Conservation (phyloP, 2,329 filamentous ascomycete genomes). For the Penicillium hesseltinei region DNA sequence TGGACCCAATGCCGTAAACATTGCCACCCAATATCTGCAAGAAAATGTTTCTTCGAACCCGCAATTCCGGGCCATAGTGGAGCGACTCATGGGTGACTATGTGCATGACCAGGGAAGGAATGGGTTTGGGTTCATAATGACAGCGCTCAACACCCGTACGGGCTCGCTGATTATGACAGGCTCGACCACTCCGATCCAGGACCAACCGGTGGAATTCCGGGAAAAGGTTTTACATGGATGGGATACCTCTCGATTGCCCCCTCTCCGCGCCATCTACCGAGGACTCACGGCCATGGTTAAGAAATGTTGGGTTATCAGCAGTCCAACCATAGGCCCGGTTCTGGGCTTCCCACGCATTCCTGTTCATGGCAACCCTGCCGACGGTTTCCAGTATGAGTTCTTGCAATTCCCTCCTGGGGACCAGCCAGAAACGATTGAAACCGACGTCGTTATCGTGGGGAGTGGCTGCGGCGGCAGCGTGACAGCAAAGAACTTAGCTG, state of each 20-base stretch:
- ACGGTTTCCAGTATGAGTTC: conserved; percentile 57
- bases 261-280: conserved; percentile 51
- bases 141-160: conserved; percentile 53
- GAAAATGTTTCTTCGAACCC: conserved; percentile 50
- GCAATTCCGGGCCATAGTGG: conserved; percentile 50
- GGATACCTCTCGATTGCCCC: conserved; percentile 52
- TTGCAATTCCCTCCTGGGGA: conserved; percentile 55
- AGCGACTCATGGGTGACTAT: conserved; percentile 49
- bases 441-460: conserved; percentile 81
- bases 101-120: conserved; percentile 51
- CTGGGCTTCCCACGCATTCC: conserved; percentile 57
- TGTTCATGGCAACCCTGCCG: conserved; percentile 51
- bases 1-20: conserved; percentile 33
- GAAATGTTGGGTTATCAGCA: conserved; percentile 53
- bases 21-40: conserved; percentile 48
- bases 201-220: conserved; percentile 54
- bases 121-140: conserved; percentile 53
- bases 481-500: conserved; percentile 73
- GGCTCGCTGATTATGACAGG: conserved; percentile 59
- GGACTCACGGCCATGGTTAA: conserved; percentile 52
- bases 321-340: conserved; percentile 50
- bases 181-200: conserved; percentile 53
- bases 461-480: conserved; percentile 85
- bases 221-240: conserved; percentile 55
- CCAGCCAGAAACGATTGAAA: conserved; percentile 62